These are phyloP conservation scores for Phytopythium boreale DNA, from an alignment of 352 stramenopile species.

Conservation along the genomic window DNA sequence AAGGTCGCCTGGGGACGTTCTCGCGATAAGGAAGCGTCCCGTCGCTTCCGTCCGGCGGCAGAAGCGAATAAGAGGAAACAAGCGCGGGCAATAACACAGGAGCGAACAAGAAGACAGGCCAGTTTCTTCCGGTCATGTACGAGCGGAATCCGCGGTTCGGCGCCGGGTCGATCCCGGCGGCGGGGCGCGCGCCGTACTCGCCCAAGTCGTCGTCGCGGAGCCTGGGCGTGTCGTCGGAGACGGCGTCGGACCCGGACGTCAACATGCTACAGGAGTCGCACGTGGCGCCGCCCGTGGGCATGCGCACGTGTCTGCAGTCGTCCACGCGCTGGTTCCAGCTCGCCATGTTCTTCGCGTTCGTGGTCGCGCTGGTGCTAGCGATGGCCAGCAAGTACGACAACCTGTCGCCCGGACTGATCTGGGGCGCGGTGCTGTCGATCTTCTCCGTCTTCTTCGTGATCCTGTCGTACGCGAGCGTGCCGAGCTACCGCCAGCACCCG, in stretches of 20 bases:
- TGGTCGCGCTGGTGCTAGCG: slow-evolving; percentile 52
- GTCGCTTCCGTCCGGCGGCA: no score
- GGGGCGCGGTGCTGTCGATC: slow-evolving; percentile 74
- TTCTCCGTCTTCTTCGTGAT: slow-evolving; percentile 89
- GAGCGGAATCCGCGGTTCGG: slow-evolving; percentile 6
- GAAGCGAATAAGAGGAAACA: no score
- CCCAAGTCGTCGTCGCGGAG: slow-evolving; percentile 29
- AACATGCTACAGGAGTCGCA: slow-evolving; percentile 35
- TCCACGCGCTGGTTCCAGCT: slow-evolving; percentile 84
- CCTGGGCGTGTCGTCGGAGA: slow-evolving; percentile 33
- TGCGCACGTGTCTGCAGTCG: slow-evolving; percentile 68
- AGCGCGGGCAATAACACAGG: not conserved
- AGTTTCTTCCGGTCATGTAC: slow-evolving; percentile 1
- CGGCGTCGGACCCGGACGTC: slow-evolving; percentile 38
- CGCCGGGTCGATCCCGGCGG: not conserved
- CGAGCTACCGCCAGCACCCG: slow-evolving; percentile 77
- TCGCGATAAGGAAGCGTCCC: no score
- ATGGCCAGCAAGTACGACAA: slow-evolving; percentile 70
- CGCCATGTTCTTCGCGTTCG: slow-evolving; percentile 79
- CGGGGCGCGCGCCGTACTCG: slow-evolving; percentile 10
- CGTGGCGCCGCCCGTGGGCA: slow-evolving; percentile 16
- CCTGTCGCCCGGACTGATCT: slow-evolving; percentile 78
- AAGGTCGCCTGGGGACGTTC: no score
- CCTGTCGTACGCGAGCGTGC: slow-evolving; percentile 76
- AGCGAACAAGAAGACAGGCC: not conserved